A percentile compares a stretch with the other conserved stretches of the same genome.
These are phyloP conservation scores for Exophiala xenobiotica DNA, from an alignment of 2,329 filamentous ascomycete species.

Conservation along the genomic window DNA sequence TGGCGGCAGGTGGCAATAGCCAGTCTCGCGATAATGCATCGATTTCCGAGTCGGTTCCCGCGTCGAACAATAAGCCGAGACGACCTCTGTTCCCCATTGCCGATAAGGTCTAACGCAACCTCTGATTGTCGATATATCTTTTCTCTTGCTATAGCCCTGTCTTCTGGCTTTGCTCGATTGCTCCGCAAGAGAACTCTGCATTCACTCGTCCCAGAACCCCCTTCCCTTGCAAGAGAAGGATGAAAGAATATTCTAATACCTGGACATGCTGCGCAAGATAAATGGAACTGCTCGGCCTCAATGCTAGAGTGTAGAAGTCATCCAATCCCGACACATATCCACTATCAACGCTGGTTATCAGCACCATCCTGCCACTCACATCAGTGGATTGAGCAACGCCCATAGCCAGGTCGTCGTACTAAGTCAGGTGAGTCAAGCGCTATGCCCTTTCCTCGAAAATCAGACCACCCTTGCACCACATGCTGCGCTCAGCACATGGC, in stretches of 20 bases:
- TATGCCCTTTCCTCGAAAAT: neutral
- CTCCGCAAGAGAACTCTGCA: no score
- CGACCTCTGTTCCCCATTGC: conserved; percentile 5
- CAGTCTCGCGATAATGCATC: conserved; percentile 4
- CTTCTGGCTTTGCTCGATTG: no score
- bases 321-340: neutral
- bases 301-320: neutral
- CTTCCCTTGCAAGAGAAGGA: no score
- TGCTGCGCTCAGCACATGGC: neutral
- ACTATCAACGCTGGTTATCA: neutral
- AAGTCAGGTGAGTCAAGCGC: neutral
- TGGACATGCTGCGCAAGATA: neutral
- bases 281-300: neutral
- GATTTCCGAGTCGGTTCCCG: conserved; percentile 6
- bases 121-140: neutral
- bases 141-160: no score
- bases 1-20: conserved; percentile 8
- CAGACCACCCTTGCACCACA: neutral
- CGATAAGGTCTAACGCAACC: no score
- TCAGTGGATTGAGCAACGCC: neutral
- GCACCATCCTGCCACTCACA: neutral
- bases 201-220: no score
- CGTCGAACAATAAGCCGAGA: conserved; percentile 8
- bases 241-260: no score
- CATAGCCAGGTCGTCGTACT: neutral